These are phyloP conservation scores for Austroboletus olivaceoglutinosus DNA, from an alignment of 1,284 basidiomycete genomes.

Conservation along the genomic window DNA sequence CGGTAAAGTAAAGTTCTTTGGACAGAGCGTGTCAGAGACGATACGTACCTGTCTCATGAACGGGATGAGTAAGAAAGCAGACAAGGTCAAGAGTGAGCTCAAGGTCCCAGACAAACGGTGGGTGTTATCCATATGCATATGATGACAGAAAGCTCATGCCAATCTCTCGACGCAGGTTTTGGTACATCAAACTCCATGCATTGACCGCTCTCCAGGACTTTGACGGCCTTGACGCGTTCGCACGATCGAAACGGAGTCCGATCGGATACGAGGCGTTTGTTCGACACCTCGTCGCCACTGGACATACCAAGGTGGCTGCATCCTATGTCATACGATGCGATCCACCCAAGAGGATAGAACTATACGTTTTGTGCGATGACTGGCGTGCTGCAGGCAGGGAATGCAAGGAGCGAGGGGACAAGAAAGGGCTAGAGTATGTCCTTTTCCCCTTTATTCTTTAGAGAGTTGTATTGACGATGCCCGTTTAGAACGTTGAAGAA, in stretches of 20 bases:
- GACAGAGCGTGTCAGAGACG: conserved; percentile 81
- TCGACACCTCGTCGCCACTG: conserved; percentile 70
- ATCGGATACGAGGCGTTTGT: conserved; percentile 97
- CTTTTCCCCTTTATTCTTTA: conserved; percentile 7
- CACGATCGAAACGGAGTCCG: conserved; percentile 84
- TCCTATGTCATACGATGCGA: conserved; percentile 82
- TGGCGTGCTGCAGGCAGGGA: conserved; percentile 86
- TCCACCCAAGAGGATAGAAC: conserved; percentile 73
- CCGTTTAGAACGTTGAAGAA: conserved; percentile 59
- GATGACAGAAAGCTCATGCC: conserved; percentile 1
- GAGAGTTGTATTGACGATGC: conserved; percentile 11
- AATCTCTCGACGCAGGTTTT: conserved; percentile 61
- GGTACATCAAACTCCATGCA: conserved; percentile 87
- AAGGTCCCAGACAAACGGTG: conserved; percentile 90
- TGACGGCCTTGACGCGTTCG: conserved; percentile 79
- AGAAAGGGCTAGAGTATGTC: conserved; percentile 74
- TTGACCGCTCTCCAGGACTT: conserved; percentile 79
- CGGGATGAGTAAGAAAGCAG: conserved; percentile 80
- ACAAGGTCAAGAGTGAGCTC: conserved; percentile 83
- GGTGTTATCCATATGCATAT: not conserved
- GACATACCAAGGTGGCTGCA: conserved; percentile 71
- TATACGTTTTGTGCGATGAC: conserved; percentile 86
- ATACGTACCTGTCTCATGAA: conserved; percentile 74
- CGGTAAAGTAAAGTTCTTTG: conserved; percentile 73
- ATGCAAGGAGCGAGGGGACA: conserved; percentile 84